Evolutionary conservation across 202 grass and related monocot species (phyloP), one percentile per base, ranked within the genome.

Genomic region (Carex arenaria): DNA sequence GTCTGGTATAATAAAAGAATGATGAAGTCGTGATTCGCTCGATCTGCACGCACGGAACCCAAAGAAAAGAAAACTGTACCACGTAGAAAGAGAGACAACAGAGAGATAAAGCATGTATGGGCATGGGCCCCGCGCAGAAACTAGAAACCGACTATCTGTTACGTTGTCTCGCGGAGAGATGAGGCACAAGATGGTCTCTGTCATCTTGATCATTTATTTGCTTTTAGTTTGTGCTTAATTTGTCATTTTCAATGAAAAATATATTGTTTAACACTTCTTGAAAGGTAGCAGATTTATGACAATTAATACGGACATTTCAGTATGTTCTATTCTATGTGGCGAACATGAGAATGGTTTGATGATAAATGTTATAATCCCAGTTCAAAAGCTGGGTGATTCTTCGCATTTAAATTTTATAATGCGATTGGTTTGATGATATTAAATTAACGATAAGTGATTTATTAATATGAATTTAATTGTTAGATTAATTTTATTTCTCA

Each of bases 121-220:
- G 26, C 26, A 9, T 76, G 72, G 51, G 20, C 26, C 72, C 51
- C 42, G 3, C 32, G 11, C 15, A 17, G 28, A 82, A 82, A 68
- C 15, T 20, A 18, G 15, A 82, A 68, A 82, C 63, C 42, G 42
- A 68, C 80, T 81, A 6, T 18, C 45, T 15, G 80, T 68, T 68
- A 82, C 14, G 23, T 26, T 82, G 80, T 82, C 61, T 82, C 62
- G 62, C 79, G 19, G 60, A 26, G 26, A 26, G 26, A 26, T 26
- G 26, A 26, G 26, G 26, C 26, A 26, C 26, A 26, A 26, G 26
- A 26, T 26, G 26, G 26, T 26, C 26, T 26, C 26, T 26, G 26
- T 26, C 26, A 26, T 26, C 26, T 26, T 26, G 26, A 26, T 26
- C 26, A n/a, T n/a, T n/a, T 14, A 72, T 26, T 43, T 70, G 67